Conservation (phyloP, 345 rosid genomes). For the Arabidopsis thaliana region TAIR10.1 NC_003071.7:18526001-18526500, state of each 20-base stretch:
- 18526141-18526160: slow-evolving; percentile 87
- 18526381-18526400: not conserved
- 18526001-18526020: slow-evolving; percentile 10
- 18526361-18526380: not conserved
- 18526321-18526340: slow-evolving; percentile 93
- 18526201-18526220: slow-evolving; percentile 6
- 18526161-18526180: slow-evolving; percentile 59
- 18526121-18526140: slow-evolving; percentile 94
- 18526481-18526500: slow-evolving; percentile 82
- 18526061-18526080: slow-evolving; percentile 20
- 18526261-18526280: slow-evolving; percentile 55
- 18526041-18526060: slow-evolving; percentile 7
- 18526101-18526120: slow-evolving; percentile 90
- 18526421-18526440: not conserved
- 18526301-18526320: slow-evolving; percentile 89
- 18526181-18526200: not conserved
- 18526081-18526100: slow-evolving; percentile 90
- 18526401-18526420: not conserved
- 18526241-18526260: slow-evolving; percentile 8
- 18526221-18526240: slow-evolving; percentile 2
- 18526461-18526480: slow-evolving; percentile 82
- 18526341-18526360: slow-evolving; percentile 23
- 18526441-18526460: slow-evolving; percentile 62
- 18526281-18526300: slow-evolving; percentile 92
- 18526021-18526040: slow-evolving; percentile 4